These are phyloP conservation scores for Colletotrichum tanaceti DNA, from an alignment of 2,329 filamentous ascomycete species.

Conservation along the genomic window DNA sequence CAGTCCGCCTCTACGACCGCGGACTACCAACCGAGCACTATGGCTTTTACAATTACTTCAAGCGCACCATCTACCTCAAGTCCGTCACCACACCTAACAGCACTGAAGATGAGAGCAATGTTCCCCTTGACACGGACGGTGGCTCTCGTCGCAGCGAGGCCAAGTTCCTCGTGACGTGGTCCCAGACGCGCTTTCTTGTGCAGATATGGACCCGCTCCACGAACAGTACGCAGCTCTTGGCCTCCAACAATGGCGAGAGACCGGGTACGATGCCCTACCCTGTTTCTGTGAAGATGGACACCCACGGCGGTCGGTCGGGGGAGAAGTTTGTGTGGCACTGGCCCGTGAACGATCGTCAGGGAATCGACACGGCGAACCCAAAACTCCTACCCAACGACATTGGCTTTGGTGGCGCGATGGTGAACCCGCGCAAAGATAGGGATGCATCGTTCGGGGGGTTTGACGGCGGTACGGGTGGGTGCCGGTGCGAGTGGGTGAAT, in stretches of 20 bases:
- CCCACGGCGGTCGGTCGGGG: conserved; percentile 67
- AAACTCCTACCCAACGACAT: conserved; percentile 63
- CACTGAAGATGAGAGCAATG: conserved; percentile 53
- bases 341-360: conserved; percentile 59
- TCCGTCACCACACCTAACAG: conserved; percentile 62
- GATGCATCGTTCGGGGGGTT: conserved; percentile 67
- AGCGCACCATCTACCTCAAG: conserved; percentile 85
- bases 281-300: conserved; percentile 69
- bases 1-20: conserved; percentile 86
- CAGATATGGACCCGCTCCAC: conserved; percentile 71
- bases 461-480: conserved; percentile 73
- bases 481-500: conserved; percentile 71
- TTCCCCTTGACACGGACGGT: conserved; percentile 64
- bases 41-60: conserved; percentile 93
- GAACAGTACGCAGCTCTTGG: conserved; percentile 57
- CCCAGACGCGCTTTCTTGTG: conserved; percentile 71
- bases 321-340: conserved; percentile 68
- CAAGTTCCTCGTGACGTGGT: conserved; percentile 67
- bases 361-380: conserved; percentile 57
- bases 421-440: conserved; percentile 62
- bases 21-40: conserved; percentile 86
- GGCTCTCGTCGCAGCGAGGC: conserved; percentile 66
- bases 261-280: conserved; percentile 74
- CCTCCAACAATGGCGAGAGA: conserved; percentile 44
- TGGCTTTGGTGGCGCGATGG: conserved; percentile 60